phyloP scores from a whole-genome alignment of 352 stramenopile species.

The Aphanomyces astaci region DNA sequence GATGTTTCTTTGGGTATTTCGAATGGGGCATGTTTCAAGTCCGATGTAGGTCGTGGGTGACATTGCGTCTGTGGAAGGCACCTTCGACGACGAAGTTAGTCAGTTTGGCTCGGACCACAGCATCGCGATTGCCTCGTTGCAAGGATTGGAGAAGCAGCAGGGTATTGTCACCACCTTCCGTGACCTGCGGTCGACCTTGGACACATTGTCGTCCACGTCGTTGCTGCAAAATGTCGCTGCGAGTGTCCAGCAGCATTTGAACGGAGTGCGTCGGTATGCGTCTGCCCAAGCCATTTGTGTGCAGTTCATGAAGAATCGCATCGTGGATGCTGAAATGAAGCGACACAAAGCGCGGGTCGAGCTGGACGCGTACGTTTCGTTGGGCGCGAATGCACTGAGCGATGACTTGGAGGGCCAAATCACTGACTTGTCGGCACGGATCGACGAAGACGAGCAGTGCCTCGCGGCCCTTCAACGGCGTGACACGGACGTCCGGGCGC shows the following conservation, averaged over 20 bases:
- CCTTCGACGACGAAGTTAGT: constrained; percentile 37
- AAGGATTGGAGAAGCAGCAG: constrained; percentile 18
- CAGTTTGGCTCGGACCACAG: constrained; percentile 42
- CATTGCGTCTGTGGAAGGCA: constrained; percentile 39
- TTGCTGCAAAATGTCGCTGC: background rate
- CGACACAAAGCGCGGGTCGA: constrained; percentile 37
- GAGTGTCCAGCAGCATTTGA: constrained; percentile 46
- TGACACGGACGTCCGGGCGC: constrained; percentile 2
- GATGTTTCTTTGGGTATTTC: background rate
- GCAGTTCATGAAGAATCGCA: constrained; percentile 68
- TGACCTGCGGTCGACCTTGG: constrained; percentile 11
- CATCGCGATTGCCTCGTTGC: background rate
- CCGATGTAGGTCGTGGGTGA: constrained; percentile 32
- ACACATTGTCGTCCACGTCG: constrained; percentile 10
- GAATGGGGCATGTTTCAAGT: background rate
- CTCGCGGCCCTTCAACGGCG: background rate
- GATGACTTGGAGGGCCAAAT: constrained; percentile 34
- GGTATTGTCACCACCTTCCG: constrained; percentile 17
- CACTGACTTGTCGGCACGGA: background rate
- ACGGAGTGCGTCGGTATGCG: constrained; percentile 64
- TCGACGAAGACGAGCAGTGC: constrained; percentile 17
- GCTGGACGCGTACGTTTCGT: constrained; percentile 39
- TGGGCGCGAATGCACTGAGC: constrained; percentile 45
- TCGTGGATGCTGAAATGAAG: constrained; percentile 39
- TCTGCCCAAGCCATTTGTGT: constrained; percentile 65